A percentile compares a stretch with the other conserved stretches of the same genome.
phyloP scores from a whole-genome alignment of 192 early-diverging fungal genomes.

The Backusella mclennaniae region DNA sequence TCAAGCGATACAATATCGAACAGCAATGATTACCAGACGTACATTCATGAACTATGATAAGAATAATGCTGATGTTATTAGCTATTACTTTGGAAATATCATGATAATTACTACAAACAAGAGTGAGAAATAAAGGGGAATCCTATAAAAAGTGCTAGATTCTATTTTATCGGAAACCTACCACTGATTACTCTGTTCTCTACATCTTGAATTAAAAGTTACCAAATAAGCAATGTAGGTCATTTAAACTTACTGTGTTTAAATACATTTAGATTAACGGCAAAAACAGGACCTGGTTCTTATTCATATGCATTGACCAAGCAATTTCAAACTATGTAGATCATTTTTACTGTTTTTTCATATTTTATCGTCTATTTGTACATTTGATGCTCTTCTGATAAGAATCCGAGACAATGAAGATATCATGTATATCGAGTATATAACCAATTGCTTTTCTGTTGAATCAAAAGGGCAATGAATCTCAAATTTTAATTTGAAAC shows the following conservation, averaged over 20 bases:
- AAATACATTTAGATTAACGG: neutral
- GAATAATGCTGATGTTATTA: too few species aligned
- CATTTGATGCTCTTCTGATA: neutral
- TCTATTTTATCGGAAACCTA: too few species aligned
- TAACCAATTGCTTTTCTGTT: too few species aligned
- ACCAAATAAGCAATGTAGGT: neutral
- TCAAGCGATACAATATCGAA: too few species aligned
- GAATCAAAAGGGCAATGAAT: neutral
- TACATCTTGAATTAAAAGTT: neutral
- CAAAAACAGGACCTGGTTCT: neutral
- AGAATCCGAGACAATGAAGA: neutral
- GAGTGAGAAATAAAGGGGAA: too few species aligned
- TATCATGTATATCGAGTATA: neutral
- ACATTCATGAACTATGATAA: too few species aligned
- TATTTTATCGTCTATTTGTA: neutral
- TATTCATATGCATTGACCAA: neutral
- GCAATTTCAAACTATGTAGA: neutral
- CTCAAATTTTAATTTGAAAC: neutral
- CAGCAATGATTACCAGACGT: too few species aligned
- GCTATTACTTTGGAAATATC: too few species aligned
- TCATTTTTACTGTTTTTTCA: neutral
- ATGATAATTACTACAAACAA: too few species aligned
- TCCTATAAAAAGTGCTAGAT: too few species aligned
- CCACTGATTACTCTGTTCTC: neutral
- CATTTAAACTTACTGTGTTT: neutral